These are phyloP conservation scores for Cyberlindnera samutprakarnensis DNA, from an alignment of 805 yeast species.

Conservation along the genomic window DNA sequence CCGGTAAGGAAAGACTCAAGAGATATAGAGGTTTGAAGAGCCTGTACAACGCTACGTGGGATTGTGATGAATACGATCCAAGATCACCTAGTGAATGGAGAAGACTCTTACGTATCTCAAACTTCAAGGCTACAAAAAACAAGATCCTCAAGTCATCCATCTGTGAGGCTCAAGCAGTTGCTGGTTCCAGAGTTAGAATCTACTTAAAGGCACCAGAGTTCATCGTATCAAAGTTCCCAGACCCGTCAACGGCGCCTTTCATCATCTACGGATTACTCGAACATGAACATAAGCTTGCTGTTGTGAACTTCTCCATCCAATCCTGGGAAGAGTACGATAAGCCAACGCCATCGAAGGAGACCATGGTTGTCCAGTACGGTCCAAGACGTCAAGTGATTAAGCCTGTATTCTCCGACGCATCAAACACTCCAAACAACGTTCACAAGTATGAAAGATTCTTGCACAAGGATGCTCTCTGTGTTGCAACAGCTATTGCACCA, in stretches of 20 bases:
- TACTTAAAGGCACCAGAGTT: conserved; percentile 49
- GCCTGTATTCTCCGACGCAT: conserved; percentile 77
- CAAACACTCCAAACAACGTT: conserved; percentile 75
- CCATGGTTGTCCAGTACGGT: conserved; percentile 85
- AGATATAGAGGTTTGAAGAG: conserved; percentile 87
- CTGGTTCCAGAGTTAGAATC: conserved; percentile 62
- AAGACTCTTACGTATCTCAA: conserved; percentile 64
- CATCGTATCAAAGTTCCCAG: conserved; percentile 35
- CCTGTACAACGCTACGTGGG: conserved; percentile 78
- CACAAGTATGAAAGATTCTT: conserved; percentile 80
- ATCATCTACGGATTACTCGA: conserved; percentile 67
- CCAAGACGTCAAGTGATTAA: conserved; percentile 77
- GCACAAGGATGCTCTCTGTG: conserved; percentile 64
- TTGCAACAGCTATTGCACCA: conserved; percentile 88
- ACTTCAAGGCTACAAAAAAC: conserved; percentile 70
- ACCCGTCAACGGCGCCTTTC: conserved; percentile 42
- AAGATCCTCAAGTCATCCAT: conserved; percentile 53
- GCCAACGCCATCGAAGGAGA: conserved; percentile 79
- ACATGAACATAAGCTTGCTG: conserved; percentile 82
- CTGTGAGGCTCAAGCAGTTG: conserved; percentile 36
- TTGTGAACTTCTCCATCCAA: conserved; percentile 72
- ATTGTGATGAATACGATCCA: conserved; percentile 72
- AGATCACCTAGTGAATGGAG: conserved; percentile 74
- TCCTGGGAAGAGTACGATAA: conserved; percentile 87
- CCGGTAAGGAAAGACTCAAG: conserved; percentile 66